Percentiles rank a stretch among this genome's conserved stretches.
Evolutionary conservation across 176 grass and related monocot genomes (phyloP).

Genomic region (Saccharum spontaneum): DNA sequence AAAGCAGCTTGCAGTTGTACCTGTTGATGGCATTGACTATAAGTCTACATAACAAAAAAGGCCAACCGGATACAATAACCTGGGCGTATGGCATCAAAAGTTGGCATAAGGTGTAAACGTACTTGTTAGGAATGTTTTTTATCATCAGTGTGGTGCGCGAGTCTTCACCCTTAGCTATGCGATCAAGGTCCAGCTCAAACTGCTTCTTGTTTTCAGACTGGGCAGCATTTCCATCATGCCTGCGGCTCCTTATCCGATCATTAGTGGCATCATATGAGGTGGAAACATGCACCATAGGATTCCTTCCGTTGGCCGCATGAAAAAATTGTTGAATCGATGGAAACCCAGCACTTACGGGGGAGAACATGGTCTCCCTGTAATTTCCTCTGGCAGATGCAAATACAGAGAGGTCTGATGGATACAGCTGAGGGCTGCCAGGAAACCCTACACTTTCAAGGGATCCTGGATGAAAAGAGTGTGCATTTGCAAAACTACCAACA

Average conservation of each 20-base stretch:
- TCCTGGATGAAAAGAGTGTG: conserved; percentile 49
- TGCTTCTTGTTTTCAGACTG: conserved; percentile 75
- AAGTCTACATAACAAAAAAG: conserved; percentile 1
- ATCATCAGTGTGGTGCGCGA: conserved; percentile 92
- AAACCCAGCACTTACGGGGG: conserved; percentile 45
- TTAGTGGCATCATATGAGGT: conserved; percentile 58
- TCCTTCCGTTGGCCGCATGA: conserved; percentile 43
- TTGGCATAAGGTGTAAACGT: conserved; percentile 8
- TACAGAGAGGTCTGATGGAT: conserved; percentile 48
- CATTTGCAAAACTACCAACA: conserved; percentile 31
- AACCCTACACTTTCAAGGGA: conserved; percentile 53
- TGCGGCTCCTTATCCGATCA: conserved; percentile 73
- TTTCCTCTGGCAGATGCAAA: conserved; percentile 46
- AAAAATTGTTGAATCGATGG: conserved; percentile 52
- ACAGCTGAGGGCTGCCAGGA: conserved; percentile 54
- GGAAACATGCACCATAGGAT: conserved; percentile 50
- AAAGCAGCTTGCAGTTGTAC: conserved; percentile 89
- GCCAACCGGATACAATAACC: background rate
- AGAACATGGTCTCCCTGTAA: conserved; percentile 57
- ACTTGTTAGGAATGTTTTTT: conserved; percentile 99
- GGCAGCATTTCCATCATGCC: conserved; percentile 59
- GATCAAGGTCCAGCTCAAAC: conserved; percentile 85
- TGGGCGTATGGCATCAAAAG: conserved; percentile 3
- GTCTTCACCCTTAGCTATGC: conserved; percentile 72
- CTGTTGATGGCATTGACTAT: conserved; percentile 43